These are phyloP conservation scores for Quercus engelmannii DNA, from an alignment of 306 rosid species.

Conservation along the genomic window DNA sequence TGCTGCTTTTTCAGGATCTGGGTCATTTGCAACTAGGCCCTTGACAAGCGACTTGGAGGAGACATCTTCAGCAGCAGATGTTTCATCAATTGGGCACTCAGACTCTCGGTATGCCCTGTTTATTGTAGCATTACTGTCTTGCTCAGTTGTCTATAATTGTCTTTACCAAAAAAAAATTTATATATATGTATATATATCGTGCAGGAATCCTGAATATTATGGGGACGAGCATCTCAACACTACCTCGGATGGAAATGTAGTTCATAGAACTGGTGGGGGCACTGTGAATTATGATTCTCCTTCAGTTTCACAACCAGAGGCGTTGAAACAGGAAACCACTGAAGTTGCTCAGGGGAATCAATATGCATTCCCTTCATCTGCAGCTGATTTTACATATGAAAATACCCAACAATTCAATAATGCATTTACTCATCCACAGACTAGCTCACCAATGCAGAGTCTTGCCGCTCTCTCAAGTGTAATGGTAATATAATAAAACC, in stretches of 20 bases:
- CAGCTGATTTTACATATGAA: slow-evolving; percentile 74
- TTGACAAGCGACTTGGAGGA: slow-evolving; percentile 64
- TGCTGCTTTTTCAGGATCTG: slow-evolving; percentile 46
- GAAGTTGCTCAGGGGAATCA: slow-evolving; percentile 67
- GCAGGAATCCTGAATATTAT: slow-evolving; percentile 80
- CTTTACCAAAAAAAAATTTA: background rate
- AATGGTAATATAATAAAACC: slow-evolving; percentile 54
- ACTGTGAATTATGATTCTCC: slow-evolving; percentile 63
- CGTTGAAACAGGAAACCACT: slow-evolving; percentile 61
- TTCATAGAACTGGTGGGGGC: slow-evolving; percentile 59
- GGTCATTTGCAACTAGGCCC: slow-evolving; percentile 44
- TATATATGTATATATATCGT: background rate
- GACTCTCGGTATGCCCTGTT: slow-evolving; percentile 54
- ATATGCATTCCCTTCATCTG: slow-evolving; percentile 74
- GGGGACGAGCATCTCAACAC: slow-evolving; percentile 73
- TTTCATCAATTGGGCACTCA: slow-evolving; percentile 59
- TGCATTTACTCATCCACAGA: slow-evolving; percentile 65
- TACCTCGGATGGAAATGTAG: slow-evolving; percentile 60
- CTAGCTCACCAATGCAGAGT: slow-evolving; percentile 78
- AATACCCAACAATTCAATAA: slow-evolving; percentile 57
- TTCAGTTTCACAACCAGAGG: slow-evolving; percentile 73
- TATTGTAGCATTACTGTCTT: background rate
- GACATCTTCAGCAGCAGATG: slow-evolving; percentile 61
- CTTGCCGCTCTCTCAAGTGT: slow-evolving; percentile 71
- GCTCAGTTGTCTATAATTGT: slow-evolving; percentile 14